A percentile compares a stretch with the other conserved stretches of the same genome.
Evolutionary conservation across 2,329 filamentous ascomycete species (phyloP).

Genomic region (Colletotrichum incanum): DNA sequence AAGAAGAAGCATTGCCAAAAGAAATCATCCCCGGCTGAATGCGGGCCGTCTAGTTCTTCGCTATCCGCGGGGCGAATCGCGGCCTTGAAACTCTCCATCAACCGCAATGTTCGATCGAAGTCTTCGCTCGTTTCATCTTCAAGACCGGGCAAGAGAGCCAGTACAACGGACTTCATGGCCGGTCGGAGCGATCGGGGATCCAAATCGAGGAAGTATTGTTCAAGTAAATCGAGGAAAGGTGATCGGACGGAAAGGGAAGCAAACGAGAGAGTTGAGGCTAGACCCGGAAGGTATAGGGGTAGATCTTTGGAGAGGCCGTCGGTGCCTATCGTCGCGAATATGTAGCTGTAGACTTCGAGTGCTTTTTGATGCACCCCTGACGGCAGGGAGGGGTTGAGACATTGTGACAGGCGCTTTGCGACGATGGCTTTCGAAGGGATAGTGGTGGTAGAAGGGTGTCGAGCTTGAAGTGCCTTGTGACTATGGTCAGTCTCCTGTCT

Average conservation of each 20-base stretch:
- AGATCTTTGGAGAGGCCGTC: slow-evolving; percentile 87
- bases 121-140: slow-evolving; percentile 98
- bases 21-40: slow-evolving; percentile 81
- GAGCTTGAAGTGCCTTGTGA: slow-evolving; percentile 85
- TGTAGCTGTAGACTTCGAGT: slow-evolving; percentile 91
- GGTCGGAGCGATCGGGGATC: slow-evolving; percentile 82
- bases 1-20: slow-evolving; percentile 99
- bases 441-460: slow-evolving; percentile 78
- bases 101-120: slow-evolving; percentile 87
- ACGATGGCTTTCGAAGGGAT: slow-evolving; percentile 88
- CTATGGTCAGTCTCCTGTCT: slow-evolving; percentile 9
- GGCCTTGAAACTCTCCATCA: slow-evolving; percentile 84
- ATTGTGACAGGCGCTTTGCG: slow-evolving; percentile 94
- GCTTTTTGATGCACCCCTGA: slow-evolving; percentile 98
- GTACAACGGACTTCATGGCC: slow-evolving; percentile 89
- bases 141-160: slow-evolving; percentile 90
- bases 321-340: slow-evolving; percentile 88
- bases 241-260: slow-evolving; percentile 93
- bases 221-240: slow-evolving; percentile 86
- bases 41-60: slow-evolving; percentile 65
- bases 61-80: slow-evolving; percentile 72
- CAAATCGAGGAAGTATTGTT: slow-evolving; percentile 83
- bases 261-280: slow-evolving; percentile 92
- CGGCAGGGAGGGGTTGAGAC: slow-evolving; percentile 91
- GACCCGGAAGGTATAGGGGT: slow-evolving; percentile 88